phyloP scores from a whole-genome alignment of 441 rosid genomes.

The Croton laevigatus region DNA sequence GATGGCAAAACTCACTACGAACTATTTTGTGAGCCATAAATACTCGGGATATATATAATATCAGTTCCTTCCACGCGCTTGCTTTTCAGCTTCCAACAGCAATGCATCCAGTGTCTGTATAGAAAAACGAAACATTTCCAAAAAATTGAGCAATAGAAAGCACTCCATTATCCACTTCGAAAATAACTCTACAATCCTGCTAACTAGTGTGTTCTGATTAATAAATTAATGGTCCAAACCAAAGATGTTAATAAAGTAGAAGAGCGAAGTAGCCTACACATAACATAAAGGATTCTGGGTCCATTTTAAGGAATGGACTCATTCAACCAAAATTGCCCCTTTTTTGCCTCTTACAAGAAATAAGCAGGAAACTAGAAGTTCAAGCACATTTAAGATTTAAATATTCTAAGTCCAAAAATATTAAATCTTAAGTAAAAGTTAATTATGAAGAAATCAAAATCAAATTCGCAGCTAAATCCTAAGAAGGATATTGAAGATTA shows the following conservation, averaged over 20 bases:
- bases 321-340: background rate
- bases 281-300: background rate
- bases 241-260: background rate
- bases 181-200: background rate
- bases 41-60: too few relatives aligned
- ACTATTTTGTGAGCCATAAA: too few relatives aligned
- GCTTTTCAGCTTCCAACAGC: constrained; percentile 92
- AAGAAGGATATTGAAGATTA: too few relatives aligned
- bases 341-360: background rate
- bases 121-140: constrained; percentile 1
- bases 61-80: too few relatives aligned
- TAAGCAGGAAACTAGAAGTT: background rate
- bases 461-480: background rate
- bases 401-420: too few relatives aligned
- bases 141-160: background rate
- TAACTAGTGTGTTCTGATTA: background rate
- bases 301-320: background rate
- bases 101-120: constrained; percentile 92
- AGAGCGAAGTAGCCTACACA: background rate
- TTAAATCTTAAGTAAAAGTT: too few relatives aligned
- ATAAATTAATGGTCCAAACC: background rate
- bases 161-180: background rate
- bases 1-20: too few relatives aligned
- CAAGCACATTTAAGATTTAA: background rate
- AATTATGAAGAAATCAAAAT: background rate